phyloP scores from a whole-genome alignment of 208 protist species.

The Leishmania mexicana region DNA sequence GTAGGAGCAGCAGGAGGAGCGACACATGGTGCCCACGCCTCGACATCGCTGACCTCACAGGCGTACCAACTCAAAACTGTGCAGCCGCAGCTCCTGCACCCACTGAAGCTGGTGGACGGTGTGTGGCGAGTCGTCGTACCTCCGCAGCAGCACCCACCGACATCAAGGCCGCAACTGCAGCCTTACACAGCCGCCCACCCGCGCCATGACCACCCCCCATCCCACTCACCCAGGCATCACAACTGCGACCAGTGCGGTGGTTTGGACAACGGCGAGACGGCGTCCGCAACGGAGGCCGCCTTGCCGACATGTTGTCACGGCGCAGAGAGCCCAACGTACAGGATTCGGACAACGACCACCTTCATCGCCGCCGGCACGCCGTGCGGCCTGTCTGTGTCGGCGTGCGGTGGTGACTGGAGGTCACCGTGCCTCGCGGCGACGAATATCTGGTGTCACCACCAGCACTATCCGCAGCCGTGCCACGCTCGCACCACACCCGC shows the following conservation, averaged over 20 bases:
- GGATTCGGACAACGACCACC: background rate
- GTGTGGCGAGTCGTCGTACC: background rate
- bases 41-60: slow-evolving; percentile 1
- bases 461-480: background rate
- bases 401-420: background rate
- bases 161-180: background rate
- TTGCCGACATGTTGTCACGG: background rate
- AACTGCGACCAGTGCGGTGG: background rate
- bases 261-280: background rate
- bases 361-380: background rate
- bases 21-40: background rate
- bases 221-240: background rate
- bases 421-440: slow-evolving; percentile 5
- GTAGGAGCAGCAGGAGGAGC: background rate
- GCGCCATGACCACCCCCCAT: background rate
- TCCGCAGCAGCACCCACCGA: background rate
- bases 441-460: background rate
- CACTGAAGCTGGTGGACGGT: background rate
- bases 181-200: background rate
- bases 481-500: background rate
- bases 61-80: background rate
- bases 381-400: background rate
- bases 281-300: background rate
- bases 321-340: background rate
- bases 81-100: background rate